Percentiles rank a stretch among this genome's conserved stretches.
Conservation (phyloP, 805 yeast genomes). For the Wickerhamiella parazyma region DNA sequence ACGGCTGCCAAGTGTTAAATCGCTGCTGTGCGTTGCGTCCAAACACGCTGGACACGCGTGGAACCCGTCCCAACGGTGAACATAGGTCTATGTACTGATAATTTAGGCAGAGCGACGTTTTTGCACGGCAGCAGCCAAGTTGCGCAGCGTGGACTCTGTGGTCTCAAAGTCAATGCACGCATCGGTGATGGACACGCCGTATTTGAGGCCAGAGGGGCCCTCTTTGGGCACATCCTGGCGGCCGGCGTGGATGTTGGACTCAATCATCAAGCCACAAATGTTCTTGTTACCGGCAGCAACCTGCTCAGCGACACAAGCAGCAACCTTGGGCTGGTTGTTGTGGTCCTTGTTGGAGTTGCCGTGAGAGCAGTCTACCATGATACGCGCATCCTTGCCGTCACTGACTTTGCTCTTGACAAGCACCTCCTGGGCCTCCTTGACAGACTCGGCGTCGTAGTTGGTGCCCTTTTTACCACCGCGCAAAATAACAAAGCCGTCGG, state of each 20-base stretch:
- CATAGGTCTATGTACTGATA: too few relatives aligned
- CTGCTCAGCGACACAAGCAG: conserved; percentile 65
- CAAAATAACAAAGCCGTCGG: conserved; percentile 76
- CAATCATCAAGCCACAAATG: conserved; percentile 94
- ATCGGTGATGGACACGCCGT: conserved; percentile 95
- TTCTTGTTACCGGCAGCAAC: conserved; percentile 55
- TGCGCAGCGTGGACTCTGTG: conserved; percentile 57
- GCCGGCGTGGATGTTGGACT: conserved; percentile 82
- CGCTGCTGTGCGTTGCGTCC: too few relatives aligned
- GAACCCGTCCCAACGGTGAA: too few relatives aligned
- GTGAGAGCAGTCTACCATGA: conserved; percentile 96
- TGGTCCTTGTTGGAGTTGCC: conserved; percentile 88
- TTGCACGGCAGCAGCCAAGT: conserved; percentile 67
- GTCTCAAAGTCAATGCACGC: conserved; percentile 89
- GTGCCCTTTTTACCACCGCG: conserved; percentile 95
- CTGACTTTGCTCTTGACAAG: conserved; percentile 33
- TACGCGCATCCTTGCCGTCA: conserved; percentile 33
- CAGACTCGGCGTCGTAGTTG: conserved; percentile 68
- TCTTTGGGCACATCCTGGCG: conserved; percentile 72
- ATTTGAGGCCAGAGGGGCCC: conserved; percentile 63
- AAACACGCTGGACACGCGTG: too few relatives aligned
- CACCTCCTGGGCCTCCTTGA: conserved; percentile 49
- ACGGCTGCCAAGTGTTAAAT: too few relatives aligned
- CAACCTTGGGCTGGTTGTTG: conserved; percentile 86
- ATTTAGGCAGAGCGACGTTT: conserved; percentile 42